These are phyloP conservation scores for Lenwebbia sp. DNA, from an alignment of 345 rosid species.

Conservation along the genomic window DNA sequence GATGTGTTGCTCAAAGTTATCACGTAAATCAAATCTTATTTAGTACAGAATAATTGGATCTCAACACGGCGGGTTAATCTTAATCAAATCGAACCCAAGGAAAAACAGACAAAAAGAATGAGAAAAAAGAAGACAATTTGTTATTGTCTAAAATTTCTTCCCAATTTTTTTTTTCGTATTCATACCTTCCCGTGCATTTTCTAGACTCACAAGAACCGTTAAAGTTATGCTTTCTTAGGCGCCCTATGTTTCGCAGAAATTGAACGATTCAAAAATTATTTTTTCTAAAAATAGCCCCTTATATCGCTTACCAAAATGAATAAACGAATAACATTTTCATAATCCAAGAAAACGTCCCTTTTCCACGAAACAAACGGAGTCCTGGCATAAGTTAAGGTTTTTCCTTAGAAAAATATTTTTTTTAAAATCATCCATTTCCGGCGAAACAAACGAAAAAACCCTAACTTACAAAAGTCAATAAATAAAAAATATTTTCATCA, in stretches of 20 bases:
- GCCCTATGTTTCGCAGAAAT: too few species aligned
- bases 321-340: too few species aligned
- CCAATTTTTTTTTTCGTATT: background rate
- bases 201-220: background rate
- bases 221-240: background rate
- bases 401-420: too few species aligned
- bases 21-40: fast-evolving
- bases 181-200: background rate
- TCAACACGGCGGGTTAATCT: background rate
- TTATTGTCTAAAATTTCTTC: background rate
- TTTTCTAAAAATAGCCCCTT: too few species aligned
- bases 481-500: too few species aligned
- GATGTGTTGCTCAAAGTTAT: fast-evolving
- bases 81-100: background rate
- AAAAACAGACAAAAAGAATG: background rate
- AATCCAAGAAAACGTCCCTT: too few species aligned
- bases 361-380: too few species aligned
- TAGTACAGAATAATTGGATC: background rate
- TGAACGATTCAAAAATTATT: too few species aligned
- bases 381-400: background rate
- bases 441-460: too few species aligned
- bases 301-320: too few species aligned
- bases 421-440: too few species aligned
- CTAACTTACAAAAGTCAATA: too few species aligned
- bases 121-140: fast-evolving